Percentiles rank a stretch among this genome's conserved stretches.
phyloP scores from a whole-genome alignment of 345 rosid species.

The Syzygium grande region DNA sequence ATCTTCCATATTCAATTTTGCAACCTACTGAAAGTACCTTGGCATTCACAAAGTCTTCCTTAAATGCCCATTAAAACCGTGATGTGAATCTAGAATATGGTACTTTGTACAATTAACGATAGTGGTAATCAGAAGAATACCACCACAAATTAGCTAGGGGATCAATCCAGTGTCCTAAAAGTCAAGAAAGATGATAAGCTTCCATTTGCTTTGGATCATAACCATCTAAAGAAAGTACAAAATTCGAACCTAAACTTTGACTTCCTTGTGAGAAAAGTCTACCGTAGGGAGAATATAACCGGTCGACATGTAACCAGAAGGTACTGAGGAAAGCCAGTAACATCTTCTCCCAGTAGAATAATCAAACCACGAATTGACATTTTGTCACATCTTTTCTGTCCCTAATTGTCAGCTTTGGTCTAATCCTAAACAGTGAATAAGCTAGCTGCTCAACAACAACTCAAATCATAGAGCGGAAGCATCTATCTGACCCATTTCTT shows the following conservation, averaged over 20 bases:
- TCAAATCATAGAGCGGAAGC: neutral
- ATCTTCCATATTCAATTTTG: slow-evolving; percentile 6
- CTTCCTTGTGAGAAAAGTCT: neutral
- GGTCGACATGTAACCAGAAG: neutral
- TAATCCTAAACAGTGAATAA: neutral
- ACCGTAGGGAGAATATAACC: neutral
- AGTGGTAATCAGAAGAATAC: neutral
- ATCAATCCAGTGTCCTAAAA: neutral
- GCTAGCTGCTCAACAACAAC: neutral
- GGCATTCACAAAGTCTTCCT: neutral
- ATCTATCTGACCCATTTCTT: neutral
- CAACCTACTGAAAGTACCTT: slow-evolving; percentile 36
- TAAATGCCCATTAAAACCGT: neutral
- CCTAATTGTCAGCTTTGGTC: neutral
- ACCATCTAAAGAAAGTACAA: neutral
- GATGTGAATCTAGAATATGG: neutral
- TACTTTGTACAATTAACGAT: neutral
- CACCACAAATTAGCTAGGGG: neutral
- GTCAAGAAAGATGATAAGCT: neutral
- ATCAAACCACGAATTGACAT: neutral
- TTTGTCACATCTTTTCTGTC: neutral
- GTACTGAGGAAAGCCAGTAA: neutral
- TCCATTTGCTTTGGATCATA: neutral
- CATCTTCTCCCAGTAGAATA: neutral
- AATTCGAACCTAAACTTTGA: neutral